Base-by-base conservation (phyloP, 2,329 filamentous ascomycete species). In the Trichoderma aggressivum region DNA sequence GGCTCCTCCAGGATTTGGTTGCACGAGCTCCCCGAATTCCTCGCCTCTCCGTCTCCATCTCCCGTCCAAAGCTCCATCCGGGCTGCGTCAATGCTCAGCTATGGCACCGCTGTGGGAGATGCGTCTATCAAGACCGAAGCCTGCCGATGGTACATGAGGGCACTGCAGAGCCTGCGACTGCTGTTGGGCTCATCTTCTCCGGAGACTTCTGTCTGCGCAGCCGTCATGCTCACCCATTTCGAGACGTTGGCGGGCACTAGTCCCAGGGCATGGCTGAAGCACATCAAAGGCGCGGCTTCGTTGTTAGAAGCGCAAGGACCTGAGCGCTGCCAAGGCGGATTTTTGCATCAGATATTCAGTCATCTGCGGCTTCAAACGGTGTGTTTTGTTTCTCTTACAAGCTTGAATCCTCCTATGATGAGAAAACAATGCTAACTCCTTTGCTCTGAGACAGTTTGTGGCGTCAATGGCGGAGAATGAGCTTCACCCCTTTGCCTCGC, bases 401-500 rank as follows among this genome's bases (percentile, higher is more conserved):
- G 0, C 0, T n/a, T 26, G 36, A 21, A 3, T 6, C 39, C n/a
- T n/a, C 14, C n/a, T 28, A 21, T 21, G 34, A 16, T 3, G 21
- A 53, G 5, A 5, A 24, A 21, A 12, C 11, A 14, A 58, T 47
- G 58, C 53, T 69, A 7, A 70, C 43, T 14, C 3, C 3, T 4
- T 18, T 7, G 18, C 3, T n/a, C 26, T 61, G 28, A 30, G 3
- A 59, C 36, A 74, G 73, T 73, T 70, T 18, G 55, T 74, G 4
- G 66, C 62, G 7, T 55, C 73, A n/a, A 73, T 74, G 66, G 47
- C 67, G 3, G 70, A 72, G 18, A 73, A 71, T 34, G 30, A 30
- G 32, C 66, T 69, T 60, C 71, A 70, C 16, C 16, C 83, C 69
- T 80, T 86, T 36, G 79, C 83, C 24, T 80, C 79, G 0, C 80